Evolutionary conservation across 2,329 filamentous ascomycete genomes (phyloP).

Genomic region (Alternaria arbusti): DNA sequence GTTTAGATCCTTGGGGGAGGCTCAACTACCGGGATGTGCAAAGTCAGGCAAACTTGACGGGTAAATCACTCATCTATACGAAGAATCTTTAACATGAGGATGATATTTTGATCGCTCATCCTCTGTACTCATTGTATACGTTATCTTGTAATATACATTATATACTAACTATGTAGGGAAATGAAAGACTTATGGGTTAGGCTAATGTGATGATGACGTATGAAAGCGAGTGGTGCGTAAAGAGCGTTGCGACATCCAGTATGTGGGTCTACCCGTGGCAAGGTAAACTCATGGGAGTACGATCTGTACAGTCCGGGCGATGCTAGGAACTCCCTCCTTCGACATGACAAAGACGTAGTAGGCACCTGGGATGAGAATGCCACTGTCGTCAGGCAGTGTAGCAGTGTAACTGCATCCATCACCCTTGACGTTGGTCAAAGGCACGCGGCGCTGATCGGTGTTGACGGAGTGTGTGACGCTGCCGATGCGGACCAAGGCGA

Average conservation of each 20-base stretch:
- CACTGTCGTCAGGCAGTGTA: slow-evolving; percentile 29
- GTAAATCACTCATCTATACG: background rate
- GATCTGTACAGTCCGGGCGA: slow-evolving; percentile 28
- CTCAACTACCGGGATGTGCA: background rate
- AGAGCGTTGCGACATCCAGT: background rate
- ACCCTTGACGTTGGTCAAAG: slow-evolving; percentile 16
- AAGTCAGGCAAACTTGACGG: background rate
- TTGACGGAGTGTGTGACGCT: slow-evolving; percentile 40
- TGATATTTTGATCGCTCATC: background rate
- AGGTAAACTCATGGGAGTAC: slow-evolving; percentile 11
- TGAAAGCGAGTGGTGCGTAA: background rate
- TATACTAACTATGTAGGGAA: background rate
- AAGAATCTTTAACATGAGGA: background rate
- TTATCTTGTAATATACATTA: background rate
- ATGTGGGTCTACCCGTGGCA: background rate
- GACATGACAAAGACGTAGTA: slow-evolving; percentile 33
- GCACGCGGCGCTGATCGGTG: slow-evolving; percentile 35
- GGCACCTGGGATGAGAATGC: slow-evolving; percentile 30
- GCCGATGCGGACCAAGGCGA: slow-evolving; percentile 31
- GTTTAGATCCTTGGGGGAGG: background rate
- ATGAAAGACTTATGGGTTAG: background rate
- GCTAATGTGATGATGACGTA: background rate
- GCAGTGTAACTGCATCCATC: slow-evolving; percentile 16
- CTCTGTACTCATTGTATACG: background rate
- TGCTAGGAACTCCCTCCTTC: slow-evolving; percentile 27